Evolutionary conservation across 306 rosid genomes (phyloP).

Genomic region (Rosa persica): DNA sequence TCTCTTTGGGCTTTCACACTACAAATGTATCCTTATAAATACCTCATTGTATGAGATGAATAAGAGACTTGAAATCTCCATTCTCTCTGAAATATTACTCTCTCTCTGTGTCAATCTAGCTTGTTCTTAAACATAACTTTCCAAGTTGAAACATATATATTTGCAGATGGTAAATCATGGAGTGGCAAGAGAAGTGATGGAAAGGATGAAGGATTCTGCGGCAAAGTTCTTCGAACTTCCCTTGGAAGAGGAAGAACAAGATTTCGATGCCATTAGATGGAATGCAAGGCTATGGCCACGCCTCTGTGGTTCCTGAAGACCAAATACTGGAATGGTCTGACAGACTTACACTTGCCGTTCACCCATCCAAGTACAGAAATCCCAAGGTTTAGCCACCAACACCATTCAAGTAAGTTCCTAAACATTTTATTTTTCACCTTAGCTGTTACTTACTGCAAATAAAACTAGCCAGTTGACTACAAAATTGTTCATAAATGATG

Average conservation of each 20-base stretch:
- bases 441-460: too few relatives aligned
- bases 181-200: not conserved
- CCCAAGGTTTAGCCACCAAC: conserved; percentile 35
- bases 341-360: not conserved
- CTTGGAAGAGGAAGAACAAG: conserved; percentile 1
- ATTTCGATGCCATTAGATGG: not conserved
- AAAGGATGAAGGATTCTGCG: not conserved
- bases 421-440: not conserved
- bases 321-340: not conserved
- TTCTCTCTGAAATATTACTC: too few relatives aligned
- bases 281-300: not conserved
- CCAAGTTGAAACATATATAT: too few relatives aligned
- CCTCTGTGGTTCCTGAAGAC: not conserved
- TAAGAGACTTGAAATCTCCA: too few relatives aligned
- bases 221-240: not conserved
- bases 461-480: not conserved
- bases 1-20: too few relatives aligned
- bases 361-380: conserved; percentile 26
- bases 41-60: too few relatives aligned
- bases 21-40: too few relatives aligned
- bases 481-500: not conserved
- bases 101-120: too few relatives aligned
- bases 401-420: conserved; percentile 29
- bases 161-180: conserved; percentile 15
- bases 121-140: too few relatives aligned